Percentiles rank a stretch among this genome's conserved stretches.
Conservation (phyloP, 2,329 filamentous ascomycete species). For the Trichoderma citrinoviride region DNA sequence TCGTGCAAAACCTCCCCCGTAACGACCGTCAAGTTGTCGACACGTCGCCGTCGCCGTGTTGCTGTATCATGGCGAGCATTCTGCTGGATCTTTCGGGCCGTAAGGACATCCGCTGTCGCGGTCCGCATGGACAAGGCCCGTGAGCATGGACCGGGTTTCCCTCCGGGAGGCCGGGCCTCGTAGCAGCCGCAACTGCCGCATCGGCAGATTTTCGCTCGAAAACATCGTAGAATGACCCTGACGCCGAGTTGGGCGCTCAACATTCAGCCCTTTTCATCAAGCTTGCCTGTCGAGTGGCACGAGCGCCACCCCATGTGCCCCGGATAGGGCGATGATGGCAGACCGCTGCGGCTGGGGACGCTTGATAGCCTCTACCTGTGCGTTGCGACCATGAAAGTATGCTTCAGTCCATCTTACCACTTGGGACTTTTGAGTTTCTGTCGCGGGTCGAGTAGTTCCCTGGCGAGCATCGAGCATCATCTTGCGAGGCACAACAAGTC, state of each 20-base stretch:
- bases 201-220: neutral
- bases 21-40: neutral
- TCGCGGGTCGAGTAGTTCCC: neutral
- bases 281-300: neutral
- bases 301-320: neutral
- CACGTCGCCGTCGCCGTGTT: neutral
- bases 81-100: neutral
- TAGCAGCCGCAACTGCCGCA: neutral
- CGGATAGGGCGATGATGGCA: neutral
- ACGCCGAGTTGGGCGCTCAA: conserved; percentile 7
- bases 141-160: neutral
- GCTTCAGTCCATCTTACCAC: neutral
- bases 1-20: neutral
- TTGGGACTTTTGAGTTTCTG: neutral
- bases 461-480: neutral
- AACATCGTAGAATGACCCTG: neutral
- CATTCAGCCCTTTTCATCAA: neutral
- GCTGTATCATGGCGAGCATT: conserved; percentile 5
- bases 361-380: neutral
- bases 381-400: neutral
- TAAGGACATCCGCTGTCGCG: neutral
- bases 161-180: neutral
- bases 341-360: neutral
- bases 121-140: neutral
- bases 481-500: neutral